Evolutionary conservation across 1,139 yeast genomes (phyloP), one percentile per base, ranked within the genome.

Genomic region (Magnusiomyces clavatus): DNA sequence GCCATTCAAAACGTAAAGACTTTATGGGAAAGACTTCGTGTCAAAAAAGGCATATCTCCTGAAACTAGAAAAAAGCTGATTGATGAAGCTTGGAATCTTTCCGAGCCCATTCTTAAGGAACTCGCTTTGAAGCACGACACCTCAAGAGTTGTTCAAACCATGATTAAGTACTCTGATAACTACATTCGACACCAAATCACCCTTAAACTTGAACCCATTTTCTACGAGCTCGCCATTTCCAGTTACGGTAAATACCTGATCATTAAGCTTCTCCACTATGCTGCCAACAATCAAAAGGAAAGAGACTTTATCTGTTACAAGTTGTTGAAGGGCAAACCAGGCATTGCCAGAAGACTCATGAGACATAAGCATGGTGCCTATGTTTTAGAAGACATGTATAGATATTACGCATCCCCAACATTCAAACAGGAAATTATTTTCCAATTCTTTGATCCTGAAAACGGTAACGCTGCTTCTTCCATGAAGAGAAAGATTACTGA

Each of bases 351-450:
- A 67, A 90, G 88, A 69, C 76, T 92, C 58, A 89, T 92, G 94
- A 83, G 95, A 75, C 97, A 92, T 70, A 84, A 85, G 71, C 97
- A 92, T 75, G 98, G 97, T 71, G 97, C 97, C n/a, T 89, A 92
- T 64, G 97, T 92, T 42, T 90, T 90, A 58, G 97, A 92, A 71
- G 98, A 92, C 74, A 77, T 89, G 62, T 92, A 77, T 67, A 87
- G 89, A 34, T 80, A 89, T 58, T 92, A 90, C 68, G 80, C 96
- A 4, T 81, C 89, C 34, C 78, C 84, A 44, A 87, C 83, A 57
- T 97, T 92, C 70, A 86, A 81, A 69, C 80, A 81, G 51, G 96
- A 88, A 70, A 89, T 92, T 83, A 80, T 92, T 58, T 81, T 95
- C 68, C 97, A 92, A 69, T 92, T 92, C 66, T 92, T 95, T 87